Evolutionary conservation across 768 basidiomycete species (phyloP).

Genomic region (Boletus vermiculosoides): DNA sequence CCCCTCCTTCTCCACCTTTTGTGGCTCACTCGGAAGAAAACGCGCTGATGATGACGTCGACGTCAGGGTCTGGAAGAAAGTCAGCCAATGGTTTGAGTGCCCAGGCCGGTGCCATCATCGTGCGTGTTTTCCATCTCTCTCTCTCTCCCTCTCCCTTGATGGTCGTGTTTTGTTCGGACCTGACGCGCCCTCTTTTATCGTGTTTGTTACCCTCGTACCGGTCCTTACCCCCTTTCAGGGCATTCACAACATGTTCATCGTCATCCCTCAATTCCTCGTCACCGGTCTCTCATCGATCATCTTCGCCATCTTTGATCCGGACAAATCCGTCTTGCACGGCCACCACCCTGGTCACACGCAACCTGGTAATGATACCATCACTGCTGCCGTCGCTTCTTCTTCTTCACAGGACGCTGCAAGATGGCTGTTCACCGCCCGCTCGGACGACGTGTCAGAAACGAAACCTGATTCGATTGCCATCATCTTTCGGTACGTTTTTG

Average conservation of each 20-base stretch:
- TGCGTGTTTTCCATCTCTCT: too few relatives aligned
- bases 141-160: not conserved
- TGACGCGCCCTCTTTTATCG: not conserved
- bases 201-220: not conserved
- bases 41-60: conserved; percentile 21
- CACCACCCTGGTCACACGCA: conserved; percentile 25
- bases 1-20: conserved; percentile 4
- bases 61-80: conserved; percentile 11
- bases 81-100: conserved; percentile 51
- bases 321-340: conserved; percentile 42
- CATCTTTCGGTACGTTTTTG: conserved; percentile 61
- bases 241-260: conserved; percentile 93
- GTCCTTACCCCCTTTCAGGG: conserved; percentile 48
- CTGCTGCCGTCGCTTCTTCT: not conserved
- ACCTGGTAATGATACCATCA: conserved; percentile 8
- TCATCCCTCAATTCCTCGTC: conserved; percentile 91
- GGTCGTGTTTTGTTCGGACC: not conserved
- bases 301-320: conserved; percentile 81
- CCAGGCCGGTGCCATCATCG: conserved; percentile 87
- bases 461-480: conserved; percentile 72
- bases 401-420: conserved; percentile 4
- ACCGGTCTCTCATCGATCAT: conserved; percentile 83
- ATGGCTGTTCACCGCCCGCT: conserved; percentile 11
- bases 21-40: conserved; percentile 14
- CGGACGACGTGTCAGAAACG: conserved; percentile 5